Conservation (phyloP, 1,284 basidiomycete genomes). For the Abortiporus biennis region DNA sequence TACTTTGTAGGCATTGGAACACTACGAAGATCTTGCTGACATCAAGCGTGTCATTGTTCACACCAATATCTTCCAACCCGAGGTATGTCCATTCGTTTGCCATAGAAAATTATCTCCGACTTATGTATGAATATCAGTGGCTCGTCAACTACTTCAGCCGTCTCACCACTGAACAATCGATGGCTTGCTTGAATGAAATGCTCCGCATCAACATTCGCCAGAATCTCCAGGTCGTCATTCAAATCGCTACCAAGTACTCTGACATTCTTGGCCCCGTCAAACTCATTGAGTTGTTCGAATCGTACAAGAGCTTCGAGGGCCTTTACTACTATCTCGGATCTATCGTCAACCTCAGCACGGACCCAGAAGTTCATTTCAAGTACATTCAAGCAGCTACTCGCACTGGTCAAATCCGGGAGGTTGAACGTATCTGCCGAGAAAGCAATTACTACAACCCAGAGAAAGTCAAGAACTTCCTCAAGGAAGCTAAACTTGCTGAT, state of each 20-base stretch:
- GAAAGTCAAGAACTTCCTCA: constrained; percentile 99
- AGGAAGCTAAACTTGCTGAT: constrained; percentile 95
- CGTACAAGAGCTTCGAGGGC: constrained; percentile 97
- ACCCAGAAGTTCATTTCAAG: constrained; percentile 99
- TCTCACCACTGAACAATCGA: constrained; percentile 97
- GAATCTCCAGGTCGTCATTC: constrained; percentile 94
- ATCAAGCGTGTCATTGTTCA: constrained; percentile 99
- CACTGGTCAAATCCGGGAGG: constrained; percentile 97
- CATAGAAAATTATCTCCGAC: not conserved
- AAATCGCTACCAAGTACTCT: constrained; percentile 99
- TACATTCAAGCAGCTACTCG: constrained; percentile 99
- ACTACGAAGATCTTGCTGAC: constrained; percentile 95
- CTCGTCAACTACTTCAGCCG: constrained; percentile 97
- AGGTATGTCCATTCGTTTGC: constrained; percentile 40
- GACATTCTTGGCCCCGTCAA: constrained; percentile 97
- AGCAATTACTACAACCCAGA: constrained; percentile 98
- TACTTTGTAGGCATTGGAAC: constrained; percentile 81
- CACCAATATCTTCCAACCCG: constrained; percentile 80
- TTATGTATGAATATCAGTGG: constrained; percentile 53
- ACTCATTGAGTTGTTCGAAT: constrained; percentile 98
- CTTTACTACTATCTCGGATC: constrained; percentile 85
- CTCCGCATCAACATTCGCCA: constrained; percentile 95
- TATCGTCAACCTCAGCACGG: constrained; percentile 94
- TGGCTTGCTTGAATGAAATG: constrained; percentile 97
- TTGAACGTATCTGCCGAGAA: constrained; percentile 98